Evolutionary conservation across 352 stramenopile species (phyloP).

Genomic region (Globisporangium carolinianum): DNA sequence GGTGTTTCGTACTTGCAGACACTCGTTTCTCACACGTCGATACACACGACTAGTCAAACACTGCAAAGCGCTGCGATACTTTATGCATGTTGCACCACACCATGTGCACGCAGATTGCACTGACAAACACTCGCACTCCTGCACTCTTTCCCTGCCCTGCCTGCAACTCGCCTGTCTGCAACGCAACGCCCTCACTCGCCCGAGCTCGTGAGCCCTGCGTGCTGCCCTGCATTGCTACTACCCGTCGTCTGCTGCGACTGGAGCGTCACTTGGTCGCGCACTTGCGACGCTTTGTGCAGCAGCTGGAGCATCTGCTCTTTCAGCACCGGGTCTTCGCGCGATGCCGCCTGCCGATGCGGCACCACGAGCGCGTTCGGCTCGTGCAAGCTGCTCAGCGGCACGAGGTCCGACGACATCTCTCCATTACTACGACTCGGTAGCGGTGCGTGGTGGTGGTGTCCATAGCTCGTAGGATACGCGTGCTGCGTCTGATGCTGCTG

Average conservation of each 20-base stretch:
- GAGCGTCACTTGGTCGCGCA: slow-evolving; percentile 65
- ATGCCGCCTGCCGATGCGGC: slow-evolving; percentile 12
- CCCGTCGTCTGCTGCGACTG: slow-evolving; percentile 41
- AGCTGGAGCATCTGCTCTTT: slow-evolving; percentile 87
- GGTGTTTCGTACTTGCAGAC: no score
- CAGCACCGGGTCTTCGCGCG: slow-evolving; percentile 60
- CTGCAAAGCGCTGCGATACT: no score
- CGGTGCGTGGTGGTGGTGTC: no score
- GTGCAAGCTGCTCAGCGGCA: slow-evolving; percentile 55
- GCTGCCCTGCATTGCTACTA: slow-evolving; percentile 14
- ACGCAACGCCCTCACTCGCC: slow-evolving; percentile 26
- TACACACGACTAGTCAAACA: no score
- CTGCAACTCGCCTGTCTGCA: no score
- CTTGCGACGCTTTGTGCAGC: slow-evolving; percentile 73
- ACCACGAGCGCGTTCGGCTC: slow-evolving; percentile 42
- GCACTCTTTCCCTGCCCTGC: no score
- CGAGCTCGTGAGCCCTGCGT: slow-evolving; percentile 65
- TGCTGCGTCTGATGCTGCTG: not conserved
- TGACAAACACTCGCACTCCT: no score
- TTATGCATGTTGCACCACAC: no score
- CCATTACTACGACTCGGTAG: no score
- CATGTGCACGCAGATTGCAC: no score
- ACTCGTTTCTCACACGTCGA: no score
- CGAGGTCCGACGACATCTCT: slow-evolving; percentile 49
- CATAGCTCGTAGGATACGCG: no score